Evolutionary conservation across 148 eudicot genomes (phyloP).

Genomic region (Euryodendron excelsum): DNA sequence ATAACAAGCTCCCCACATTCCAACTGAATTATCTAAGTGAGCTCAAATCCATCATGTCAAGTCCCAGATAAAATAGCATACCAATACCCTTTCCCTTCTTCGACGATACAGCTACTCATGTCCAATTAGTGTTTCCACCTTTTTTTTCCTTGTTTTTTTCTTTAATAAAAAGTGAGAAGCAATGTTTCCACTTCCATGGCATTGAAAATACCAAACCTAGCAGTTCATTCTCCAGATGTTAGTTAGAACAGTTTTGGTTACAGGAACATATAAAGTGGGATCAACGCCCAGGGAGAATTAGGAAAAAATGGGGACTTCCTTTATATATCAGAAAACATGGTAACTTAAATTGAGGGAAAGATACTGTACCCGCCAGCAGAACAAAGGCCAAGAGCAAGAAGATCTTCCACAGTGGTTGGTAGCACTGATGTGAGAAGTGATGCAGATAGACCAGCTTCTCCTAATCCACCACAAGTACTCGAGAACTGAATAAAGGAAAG

Average conservation of each 20-base stretch:
- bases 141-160: neutral
- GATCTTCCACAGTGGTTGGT: slow-evolving; percentile 88
- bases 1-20: too few species aligned
- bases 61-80: neutral
- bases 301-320: too few species aligned
- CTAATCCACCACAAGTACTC: slow-evolving; percentile 91
- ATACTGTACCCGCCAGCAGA: slow-evolving; percentile 93
- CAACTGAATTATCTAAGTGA: too few species aligned
- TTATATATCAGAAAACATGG: neutral
- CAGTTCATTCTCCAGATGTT: neutral
- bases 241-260: neutral
- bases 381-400: slow-evolving; percentile 97
- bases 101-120: neutral
- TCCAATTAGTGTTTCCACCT: neutral
- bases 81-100: neutral
- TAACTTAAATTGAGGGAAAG: slow-evolving; percentile 1
- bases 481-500: slow-evolving; percentile 56
- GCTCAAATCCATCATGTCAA: too few species aligned
- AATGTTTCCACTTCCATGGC: neutral
- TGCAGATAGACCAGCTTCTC: slow-evolving; percentile 94
- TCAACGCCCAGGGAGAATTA: too few species aligned
- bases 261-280: too few species aligned
- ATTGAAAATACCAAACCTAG: neutral
- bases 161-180: neutral
- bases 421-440: slow-evolving; percentile 94